phyloP scores from a whole-genome alignment of 352 stramenopile genomes.

The Saprolegnia diclina region DNA sequence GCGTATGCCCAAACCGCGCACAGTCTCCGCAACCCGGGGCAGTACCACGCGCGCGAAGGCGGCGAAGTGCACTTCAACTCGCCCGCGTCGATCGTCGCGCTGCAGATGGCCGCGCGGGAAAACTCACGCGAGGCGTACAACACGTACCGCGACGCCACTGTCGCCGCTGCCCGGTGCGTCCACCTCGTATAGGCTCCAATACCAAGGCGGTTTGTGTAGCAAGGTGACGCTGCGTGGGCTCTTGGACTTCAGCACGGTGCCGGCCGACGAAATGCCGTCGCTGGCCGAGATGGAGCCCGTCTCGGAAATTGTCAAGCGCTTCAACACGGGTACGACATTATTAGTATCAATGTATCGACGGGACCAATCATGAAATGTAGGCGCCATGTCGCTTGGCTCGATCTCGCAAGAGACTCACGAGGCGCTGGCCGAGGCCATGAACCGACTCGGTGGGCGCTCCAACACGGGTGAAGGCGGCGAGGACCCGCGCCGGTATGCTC shows the following conservation, averaged over 20 bases:
- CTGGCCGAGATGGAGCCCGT: conserved; percentile 92
- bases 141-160: conserved; percentile 88
- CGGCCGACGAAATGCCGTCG: conserved; percentile 75
- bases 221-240: conserved; percentile 92
- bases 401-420: conserved; percentile 96
- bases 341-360: background rate
- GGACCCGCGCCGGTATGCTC: conserved; percentile 75
- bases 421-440: conserved; percentile 93
- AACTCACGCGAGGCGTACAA: conserved; percentile 93
- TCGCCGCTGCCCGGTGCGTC: conserved; percentile 43
- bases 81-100: conserved; percentile 90
- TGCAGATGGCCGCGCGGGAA: conserved; percentile 89
- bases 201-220: conserved; percentile 52
- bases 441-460: conserved; percentile 88
- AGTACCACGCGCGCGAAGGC: conserved; percentile 93
- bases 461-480: conserved; percentile 97
- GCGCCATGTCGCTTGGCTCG: conserved; percentile 92
- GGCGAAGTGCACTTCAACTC: conserved; percentile 96
- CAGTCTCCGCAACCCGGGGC: conserved; percentile 86
- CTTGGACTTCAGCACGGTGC: conserved; percentile 92
- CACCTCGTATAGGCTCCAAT: too few relatives aligned
- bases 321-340: conserved; percentile 77
- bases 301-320: conserved; percentile 94
- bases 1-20: conserved; percentile 72
- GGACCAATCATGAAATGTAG: background rate